These are phyloP conservation scores for Jatropha multifida DNA, from an alignment of 441 rosid species.

Conservation along the genomic window DNA sequence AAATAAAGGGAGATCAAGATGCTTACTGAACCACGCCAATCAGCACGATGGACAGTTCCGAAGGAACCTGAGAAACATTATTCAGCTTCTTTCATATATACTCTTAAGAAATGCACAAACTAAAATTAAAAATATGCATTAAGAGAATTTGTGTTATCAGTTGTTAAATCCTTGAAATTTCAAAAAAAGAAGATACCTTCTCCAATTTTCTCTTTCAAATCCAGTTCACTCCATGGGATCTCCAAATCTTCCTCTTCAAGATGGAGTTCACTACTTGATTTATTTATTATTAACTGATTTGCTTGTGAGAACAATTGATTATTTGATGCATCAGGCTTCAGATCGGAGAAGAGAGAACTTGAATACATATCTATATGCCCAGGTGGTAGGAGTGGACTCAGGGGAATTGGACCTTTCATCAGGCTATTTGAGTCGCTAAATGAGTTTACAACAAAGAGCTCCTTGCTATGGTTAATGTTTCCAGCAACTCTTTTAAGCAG, in stretches of 20 bases:
- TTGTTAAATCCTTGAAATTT: neutral
- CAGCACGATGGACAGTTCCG: constrained; percentile 95
- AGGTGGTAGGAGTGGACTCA: constrained; percentile 19
- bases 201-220: constrained; percentile 74
- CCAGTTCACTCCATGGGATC: constrained; percentile 82
- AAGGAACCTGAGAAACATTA: constrained; percentile 79
- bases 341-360: constrained; percentile 23
- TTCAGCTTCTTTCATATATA: constrained; percentile 15
- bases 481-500: constrained; percentile 16
- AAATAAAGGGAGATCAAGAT: constrained; percentile 2
- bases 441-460: constrained; percentile 23
- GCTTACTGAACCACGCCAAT: constrained; percentile 90
- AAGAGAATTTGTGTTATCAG: constrained; percentile 6
- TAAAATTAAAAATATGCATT: neutral
- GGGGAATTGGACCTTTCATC: constrained; percentile 22
- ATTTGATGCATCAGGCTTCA: constrained; percentile 22
- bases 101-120: constrained; percentile 12
- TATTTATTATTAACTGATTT: constrained; percentile 22
- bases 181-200: constrained; percentile 52
- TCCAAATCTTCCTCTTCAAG: constrained; percentile 79
- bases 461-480: constrained; percentile 22
- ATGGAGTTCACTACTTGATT: constrained; percentile 48
- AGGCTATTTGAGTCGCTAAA: constrained; percentile 20
- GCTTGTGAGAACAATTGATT: constrained; percentile 15
- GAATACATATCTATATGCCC: constrained; percentile 25